Conservation (phyloP, 305 asterid genomes). For the Fraxinus platypoda region DNA sequence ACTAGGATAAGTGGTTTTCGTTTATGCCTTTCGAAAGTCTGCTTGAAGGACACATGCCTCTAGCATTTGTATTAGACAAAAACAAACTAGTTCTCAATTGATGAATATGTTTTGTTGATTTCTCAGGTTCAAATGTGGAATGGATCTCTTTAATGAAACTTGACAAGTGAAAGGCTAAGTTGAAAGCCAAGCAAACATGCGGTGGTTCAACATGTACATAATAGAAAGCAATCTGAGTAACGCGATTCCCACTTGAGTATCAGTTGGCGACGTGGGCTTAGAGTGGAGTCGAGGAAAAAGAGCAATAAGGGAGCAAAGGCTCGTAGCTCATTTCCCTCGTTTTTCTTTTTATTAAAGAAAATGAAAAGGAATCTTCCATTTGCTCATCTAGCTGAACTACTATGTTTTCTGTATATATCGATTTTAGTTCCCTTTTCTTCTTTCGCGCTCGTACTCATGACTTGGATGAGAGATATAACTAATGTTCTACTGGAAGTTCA, state of each 20-base stretch:
- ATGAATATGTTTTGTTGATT: not conserved
- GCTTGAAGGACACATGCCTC: not conserved
- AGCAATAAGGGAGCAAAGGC: constrained; percentile 29
- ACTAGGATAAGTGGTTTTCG: not conserved
- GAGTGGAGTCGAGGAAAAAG: constrained; percentile 36
- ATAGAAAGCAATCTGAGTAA: constrained; percentile 15
- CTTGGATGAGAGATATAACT: not conserved
- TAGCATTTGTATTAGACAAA: not conserved
- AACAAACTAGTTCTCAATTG: constrained; percentile 11
- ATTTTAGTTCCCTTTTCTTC: not conserved
- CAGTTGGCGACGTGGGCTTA: constrained; percentile 30
- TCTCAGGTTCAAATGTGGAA: constrained; percentile 22
- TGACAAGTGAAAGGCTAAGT: not conserved
- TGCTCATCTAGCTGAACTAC: constrained; percentile 29
- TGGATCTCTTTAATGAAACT: constrained; percentile 10
- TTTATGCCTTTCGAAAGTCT: not conserved
- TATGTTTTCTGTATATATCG: not conserved
- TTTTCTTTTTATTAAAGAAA: not conserved
- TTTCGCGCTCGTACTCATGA: not conserved
- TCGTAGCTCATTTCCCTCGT: constrained; percentile 21
- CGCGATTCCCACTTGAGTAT: not conserved
- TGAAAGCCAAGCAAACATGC: not conserved
- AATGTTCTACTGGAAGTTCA: not conserved
- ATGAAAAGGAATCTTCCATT: constrained; percentile 40
- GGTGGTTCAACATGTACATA: constrained; percentile 13